A percentile compares a stretch with the other conserved stretches of the same genome.
Evolutionary conservation across 306 rosid species (phyloP).

Genomic region (Prunus mongolica): DNA sequence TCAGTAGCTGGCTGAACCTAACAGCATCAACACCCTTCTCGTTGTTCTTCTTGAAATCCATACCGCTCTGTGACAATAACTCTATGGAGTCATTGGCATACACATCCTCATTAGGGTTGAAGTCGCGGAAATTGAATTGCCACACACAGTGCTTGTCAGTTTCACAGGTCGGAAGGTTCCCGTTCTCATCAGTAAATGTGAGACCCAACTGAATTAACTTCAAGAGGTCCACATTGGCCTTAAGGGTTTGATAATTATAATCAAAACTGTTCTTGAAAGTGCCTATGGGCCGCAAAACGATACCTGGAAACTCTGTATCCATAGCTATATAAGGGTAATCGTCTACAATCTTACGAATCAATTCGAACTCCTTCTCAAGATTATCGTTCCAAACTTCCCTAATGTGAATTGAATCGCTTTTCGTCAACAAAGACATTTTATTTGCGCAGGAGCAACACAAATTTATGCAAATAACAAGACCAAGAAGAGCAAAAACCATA

Average conservation of each 20-base stretch:
- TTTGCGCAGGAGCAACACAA: neutral
- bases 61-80: slow-evolving; percentile 26
- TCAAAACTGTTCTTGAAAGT: slow-evolving; percentile 21
- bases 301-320: slow-evolving; percentile 49
- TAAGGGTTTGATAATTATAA: slow-evolving; percentile 21
- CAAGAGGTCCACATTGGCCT: slow-evolving; percentile 32
- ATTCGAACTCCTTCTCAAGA: slow-evolving; percentile 27
- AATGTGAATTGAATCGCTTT: slow-evolving; percentile 25
- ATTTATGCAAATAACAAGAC: slow-evolving; percentile 8
- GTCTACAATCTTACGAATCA: slow-evolving; percentile 28
- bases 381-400: slow-evolving; percentile 43
- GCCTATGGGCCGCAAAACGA: slow-evolving; percentile 12
- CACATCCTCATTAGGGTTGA: slow-evolving; percentile 20
- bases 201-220: slow-evolving; percentile 47
- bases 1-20: slow-evolving; percentile 25
- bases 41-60: slow-evolving; percentile 40
- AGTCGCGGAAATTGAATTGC: slow-evolving; percentile 46
- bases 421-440: slow-evolving; percentile 21
- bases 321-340: slow-evolving; percentile 32
- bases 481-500: slow-evolving; percentile 17
- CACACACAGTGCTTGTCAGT: slow-evolving; percentile 35
- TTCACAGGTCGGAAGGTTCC: slow-evolving; percentile 43
- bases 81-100: slow-evolving; percentile 25
- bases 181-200: slow-evolving; percentile 37
- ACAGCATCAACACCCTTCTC: slow-evolving; percentile 31